Evolutionary conservation across 768 basidiomycete genomes (phyloP).

Genomic region (Porphyrellus cyaneotinctus): DNA sequence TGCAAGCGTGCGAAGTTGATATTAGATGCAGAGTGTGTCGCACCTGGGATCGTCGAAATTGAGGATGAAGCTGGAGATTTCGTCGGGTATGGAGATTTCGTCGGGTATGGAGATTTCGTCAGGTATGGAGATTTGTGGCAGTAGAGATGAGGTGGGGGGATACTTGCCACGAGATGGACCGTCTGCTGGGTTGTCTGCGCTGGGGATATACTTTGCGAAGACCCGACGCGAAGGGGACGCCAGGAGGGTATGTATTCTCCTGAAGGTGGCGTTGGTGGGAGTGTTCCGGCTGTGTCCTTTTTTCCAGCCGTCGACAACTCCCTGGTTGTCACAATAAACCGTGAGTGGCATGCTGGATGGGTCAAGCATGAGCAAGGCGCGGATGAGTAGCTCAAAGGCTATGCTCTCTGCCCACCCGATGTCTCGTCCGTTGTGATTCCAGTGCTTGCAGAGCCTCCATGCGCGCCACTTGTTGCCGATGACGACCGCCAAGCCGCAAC

Average conservation of each 20-base stretch:
- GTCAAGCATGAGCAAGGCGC: neutral
- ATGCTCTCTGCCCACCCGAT: too few species aligned
- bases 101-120: too few species aligned
- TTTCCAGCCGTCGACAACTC: slow-evolving; percentile 33
- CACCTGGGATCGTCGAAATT: neutral
- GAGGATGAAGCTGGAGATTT: too few species aligned
- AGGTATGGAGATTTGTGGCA: neutral
- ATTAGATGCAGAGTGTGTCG: neutral
- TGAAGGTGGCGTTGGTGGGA: slow-evolving; percentile 28
- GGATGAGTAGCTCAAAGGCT: neutral
- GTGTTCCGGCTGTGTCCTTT: slow-evolving; percentile 29
- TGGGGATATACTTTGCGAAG: neutral
- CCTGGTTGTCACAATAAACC: slow-evolving; percentile 27
- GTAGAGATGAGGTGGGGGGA: neutral
- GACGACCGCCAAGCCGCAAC: neutral
- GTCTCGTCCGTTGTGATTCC: neutral
- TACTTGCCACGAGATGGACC: neutral
- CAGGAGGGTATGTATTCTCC: slow-evolving; percentile 15
- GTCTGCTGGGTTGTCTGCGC: neutral
- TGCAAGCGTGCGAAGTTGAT: neutral
- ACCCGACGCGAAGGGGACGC: neutral
- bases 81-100: too few species aligned
- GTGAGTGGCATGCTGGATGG: neutral
- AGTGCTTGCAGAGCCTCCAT: neutral
- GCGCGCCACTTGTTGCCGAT: neutral